Evolutionary conservation across 345 rosid species (phyloP).

Genomic region (Melaleuca alternifolia): DNA sequence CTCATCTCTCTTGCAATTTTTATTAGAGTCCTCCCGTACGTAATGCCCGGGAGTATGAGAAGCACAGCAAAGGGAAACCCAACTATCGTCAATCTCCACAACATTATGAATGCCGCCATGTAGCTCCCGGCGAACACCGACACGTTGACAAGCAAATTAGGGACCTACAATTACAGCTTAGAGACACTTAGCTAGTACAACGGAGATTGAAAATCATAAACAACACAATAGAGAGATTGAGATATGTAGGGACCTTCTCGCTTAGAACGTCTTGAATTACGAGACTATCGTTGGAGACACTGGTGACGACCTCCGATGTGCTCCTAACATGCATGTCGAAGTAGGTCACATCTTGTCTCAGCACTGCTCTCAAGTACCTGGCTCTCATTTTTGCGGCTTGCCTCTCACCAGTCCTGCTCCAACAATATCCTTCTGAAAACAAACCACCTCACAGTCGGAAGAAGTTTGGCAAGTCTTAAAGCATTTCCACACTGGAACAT

Average conservation of each 20-base stretch:
- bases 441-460: not conserved
- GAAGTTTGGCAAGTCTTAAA: not conserved
- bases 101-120: not conserved
- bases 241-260: not conserved
- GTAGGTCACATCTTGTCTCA: conserved; percentile 3
- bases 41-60: conserved; percentile 8
- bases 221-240: not conserved
- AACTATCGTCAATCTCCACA: conserved; percentile 9
- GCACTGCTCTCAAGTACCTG: conserved; percentile 5
- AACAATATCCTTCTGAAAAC: conserved; percentile 6
- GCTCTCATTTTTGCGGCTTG: conserved; percentile 9
- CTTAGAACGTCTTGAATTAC: conserved; percentile 5
- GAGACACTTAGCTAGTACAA: not conserved
- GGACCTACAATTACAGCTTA: not conserved
- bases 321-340: conserved; percentile 7
- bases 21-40: conserved; percentile 7
- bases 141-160: conserved; percentile 2
- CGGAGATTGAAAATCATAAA: not conserved
- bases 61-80: conserved; percentile 3
- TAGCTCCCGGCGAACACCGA: conserved; percentile 3
- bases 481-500: not conserved
- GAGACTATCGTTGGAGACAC: conserved; percentile 4
- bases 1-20: not conserved
- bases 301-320: conserved; percentile 2
- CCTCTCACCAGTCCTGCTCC: conserved; percentile 11